Evolutionary conservation across 768 basidiomycete species (phyloP).

Genomic region (Exsudoporus frostii): DNA sequence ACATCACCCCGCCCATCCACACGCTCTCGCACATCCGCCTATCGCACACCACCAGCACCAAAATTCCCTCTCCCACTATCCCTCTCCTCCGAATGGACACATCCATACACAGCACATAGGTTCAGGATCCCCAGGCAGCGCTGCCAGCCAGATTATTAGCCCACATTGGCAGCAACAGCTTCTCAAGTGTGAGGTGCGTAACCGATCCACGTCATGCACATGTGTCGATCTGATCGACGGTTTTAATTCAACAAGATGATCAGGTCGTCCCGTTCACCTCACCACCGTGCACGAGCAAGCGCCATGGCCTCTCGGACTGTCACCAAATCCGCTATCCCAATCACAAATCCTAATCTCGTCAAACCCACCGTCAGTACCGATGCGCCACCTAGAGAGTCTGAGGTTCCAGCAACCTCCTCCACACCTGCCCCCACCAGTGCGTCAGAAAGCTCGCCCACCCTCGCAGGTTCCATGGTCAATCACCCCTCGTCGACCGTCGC

Average conservation of each 20-base stretch:
- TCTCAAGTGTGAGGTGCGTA: constrained; percentile 85
- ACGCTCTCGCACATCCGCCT: constrained; percentile 45
- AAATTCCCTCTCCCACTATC: constrained; percentile 73
- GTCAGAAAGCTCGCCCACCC: constrained; percentile 36
- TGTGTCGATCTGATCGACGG: constrained; percentile 17
- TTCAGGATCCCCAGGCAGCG: constrained; percentile 56
- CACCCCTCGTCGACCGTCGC: constrained; percentile 78
- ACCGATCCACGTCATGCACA: constrained; percentile 16
- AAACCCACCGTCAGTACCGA: constrained; percentile 40
- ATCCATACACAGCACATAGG: constrained; percentile 56
- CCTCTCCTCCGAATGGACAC: constrained; percentile 73
- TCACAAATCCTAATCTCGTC: constrained; percentile 82
- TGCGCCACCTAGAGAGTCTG: constrained; percentile 27
- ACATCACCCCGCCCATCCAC: constrained; percentile 56
- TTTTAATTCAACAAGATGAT: constrained; percentile 55
- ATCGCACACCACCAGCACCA: constrained; percentile 74
- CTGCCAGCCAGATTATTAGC: constrained; percentile 60
- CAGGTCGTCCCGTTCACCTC: constrained; percentile 81
- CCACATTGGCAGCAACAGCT: constrained; percentile 94
- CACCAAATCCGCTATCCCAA: constrained; percentile 84
- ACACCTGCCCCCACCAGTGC: constrained; percentile 31
- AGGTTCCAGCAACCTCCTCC: constrained; percentile 27
- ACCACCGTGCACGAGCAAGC: constrained; percentile 93
- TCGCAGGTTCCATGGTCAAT: constrained; percentile 37
- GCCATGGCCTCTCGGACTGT: constrained; percentile 89